These are phyloP conservation scores for Macrolepiota albuminosa DNA, from an alignment of 768 basidiomycete genomes.

Conservation along the genomic window DNA sequence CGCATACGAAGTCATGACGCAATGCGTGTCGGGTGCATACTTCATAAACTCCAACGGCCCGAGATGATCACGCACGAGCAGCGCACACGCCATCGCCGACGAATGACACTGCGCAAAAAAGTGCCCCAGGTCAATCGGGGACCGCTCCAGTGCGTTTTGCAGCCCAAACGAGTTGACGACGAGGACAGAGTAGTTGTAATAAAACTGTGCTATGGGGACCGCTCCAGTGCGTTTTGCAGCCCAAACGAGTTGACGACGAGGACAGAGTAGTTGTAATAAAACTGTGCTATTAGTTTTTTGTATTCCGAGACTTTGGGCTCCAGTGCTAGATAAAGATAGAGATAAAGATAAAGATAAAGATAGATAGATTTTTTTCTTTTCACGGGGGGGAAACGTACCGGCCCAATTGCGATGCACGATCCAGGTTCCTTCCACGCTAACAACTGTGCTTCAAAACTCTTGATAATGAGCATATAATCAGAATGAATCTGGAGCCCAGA, in stretches of 20 bases:
- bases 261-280: conserved; percentile 82
- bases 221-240: conserved; percentile 91
- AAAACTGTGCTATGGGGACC: conserved; percentile 63
- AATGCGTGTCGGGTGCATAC: conserved; percentile 87
- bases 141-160: conserved; percentile 88
- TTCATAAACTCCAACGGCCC: conserved; percentile 72
- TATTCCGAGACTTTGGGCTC: conserved; percentile 30
- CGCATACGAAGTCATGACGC: conserved; percentile 90
- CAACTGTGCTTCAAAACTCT: conserved; percentile 80
- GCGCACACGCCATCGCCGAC: conserved; percentile 65
- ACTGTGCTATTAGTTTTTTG: conserved; percentile 51
- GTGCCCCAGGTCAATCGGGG: conserved; percentile 68
- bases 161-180: conserved; percentile 95
- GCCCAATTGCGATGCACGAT: conserved; percentile 28
- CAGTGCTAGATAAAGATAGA: conserved; percentile 9
- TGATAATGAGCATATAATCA: conserved; percentile 82
- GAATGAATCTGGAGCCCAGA: conserved; percentile 82
- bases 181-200: conserved; percentile 80
- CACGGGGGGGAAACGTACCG: conserved; percentile 12
- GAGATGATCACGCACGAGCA: conserved; percentile 72
- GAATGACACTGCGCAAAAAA: conserved; percentile 80
- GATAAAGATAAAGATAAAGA: too few relatives aligned
- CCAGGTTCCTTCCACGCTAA: conserved; percentile 57
- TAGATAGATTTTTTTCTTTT: too few relatives aligned
- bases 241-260: conserved; percentile 95